phyloP scores from a whole-genome alignment of 108 stramenopile species.

The Asterionellopsis glacialis region DNA sequence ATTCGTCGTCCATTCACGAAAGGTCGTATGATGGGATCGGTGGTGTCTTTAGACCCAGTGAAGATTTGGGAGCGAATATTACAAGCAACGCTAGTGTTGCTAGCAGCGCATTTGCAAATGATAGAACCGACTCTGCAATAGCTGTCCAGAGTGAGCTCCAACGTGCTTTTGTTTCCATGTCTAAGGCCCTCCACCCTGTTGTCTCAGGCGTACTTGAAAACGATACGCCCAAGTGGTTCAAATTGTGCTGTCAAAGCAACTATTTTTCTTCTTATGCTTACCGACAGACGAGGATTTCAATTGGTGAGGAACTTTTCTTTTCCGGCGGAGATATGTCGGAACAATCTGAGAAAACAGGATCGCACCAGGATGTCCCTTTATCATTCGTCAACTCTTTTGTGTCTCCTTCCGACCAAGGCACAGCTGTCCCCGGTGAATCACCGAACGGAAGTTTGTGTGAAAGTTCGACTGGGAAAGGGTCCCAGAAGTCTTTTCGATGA shows the following conservation, averaged over 20 bases:
- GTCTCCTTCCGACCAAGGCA: too few species aligned
- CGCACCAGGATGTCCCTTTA: too few species aligned
- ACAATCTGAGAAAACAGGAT: too few species aligned
- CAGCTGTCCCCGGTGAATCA: too few species aligned
- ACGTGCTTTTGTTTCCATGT: slow-evolving; percentile 59
- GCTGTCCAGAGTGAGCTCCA: slow-evolving; percentile 86
- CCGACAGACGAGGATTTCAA: slow-evolving; percentile 36
- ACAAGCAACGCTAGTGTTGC: not conserved
- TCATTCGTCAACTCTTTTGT: too few species aligned
- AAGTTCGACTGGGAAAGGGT: too few species aligned
- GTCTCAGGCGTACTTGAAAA: slow-evolving; percentile 50
- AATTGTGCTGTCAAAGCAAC: slow-evolving; percentile 61
- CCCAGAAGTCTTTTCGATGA: too few species aligned
- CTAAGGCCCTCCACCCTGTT: slow-evolving; percentile 59
- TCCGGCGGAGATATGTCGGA: too few species aligned
- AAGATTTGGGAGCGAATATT: not conserved
- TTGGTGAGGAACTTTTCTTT: too few species aligned
- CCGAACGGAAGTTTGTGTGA: too few species aligned
- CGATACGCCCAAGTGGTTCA: slow-evolving; percentile 77
- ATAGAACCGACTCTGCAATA: slow-evolving; percentile 76
- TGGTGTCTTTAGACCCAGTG: not conserved
- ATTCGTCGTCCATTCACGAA: slow-evolving; percentile 2
- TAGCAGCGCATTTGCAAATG: slow-evolving; percentile 14
- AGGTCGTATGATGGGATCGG: not conserved
- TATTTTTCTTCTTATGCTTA: slow-evolving; percentile 75